Percentiles rank a stretch among this genome's conserved stretches.
Evolutionary conservation across 352 stramenopile genomes (phyloP).

Genomic region (Hyaloperonospora arabidopsidis): DNA sequence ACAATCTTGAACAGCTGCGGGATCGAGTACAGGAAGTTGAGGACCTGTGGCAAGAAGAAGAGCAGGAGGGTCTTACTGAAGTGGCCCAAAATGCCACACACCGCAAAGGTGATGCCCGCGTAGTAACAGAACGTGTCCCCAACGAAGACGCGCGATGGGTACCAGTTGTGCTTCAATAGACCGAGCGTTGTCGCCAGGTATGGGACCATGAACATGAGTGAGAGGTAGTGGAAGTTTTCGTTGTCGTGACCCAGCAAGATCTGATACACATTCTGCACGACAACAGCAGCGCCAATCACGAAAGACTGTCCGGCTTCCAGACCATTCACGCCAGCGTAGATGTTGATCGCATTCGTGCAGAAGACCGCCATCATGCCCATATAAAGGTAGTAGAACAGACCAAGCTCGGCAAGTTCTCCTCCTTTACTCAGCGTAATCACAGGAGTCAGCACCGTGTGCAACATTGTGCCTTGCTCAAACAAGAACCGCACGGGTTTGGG

Average conservation of each 20-base stretch:
- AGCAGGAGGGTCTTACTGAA: slow-evolving; percentile 98
- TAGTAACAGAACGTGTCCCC: slow-evolving; percentile 99
- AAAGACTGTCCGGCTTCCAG: slow-evolving; percentile 94
- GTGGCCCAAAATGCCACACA: slow-evolving; percentile 93
- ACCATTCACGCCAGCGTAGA: slow-evolving; percentile 98
- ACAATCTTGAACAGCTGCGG: slow-evolving; percentile 98
- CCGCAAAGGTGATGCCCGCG: slow-evolving; percentile 97
- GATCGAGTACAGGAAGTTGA: slow-evolving; percentile 98
- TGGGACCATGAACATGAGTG: slow-evolving; percentile 94
- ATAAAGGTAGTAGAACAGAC: slow-evolving; percentile 94
- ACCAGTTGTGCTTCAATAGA: slow-evolving; percentile 96
- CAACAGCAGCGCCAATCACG: slow-evolving; percentile 89
- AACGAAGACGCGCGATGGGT: slow-evolving; percentile 95
- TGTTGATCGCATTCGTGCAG: slow-evolving; percentile 99
- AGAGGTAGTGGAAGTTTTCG: slow-evolving; percentile 91
- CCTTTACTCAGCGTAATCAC: slow-evolving; percentile 64
- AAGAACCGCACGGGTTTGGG: slow-evolving; percentile 81
- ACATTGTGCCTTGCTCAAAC: slow-evolving; percentile 49
- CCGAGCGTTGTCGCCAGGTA: slow-evolving; percentile 91
- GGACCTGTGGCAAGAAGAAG: slow-evolving; percentile 96
- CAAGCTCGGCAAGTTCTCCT: slow-evolving; percentile 89
- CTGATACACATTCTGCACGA: slow-evolving; percentile 94
- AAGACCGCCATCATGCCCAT: slow-evolving; percentile 99
- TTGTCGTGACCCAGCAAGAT: slow-evolving; percentile 81
- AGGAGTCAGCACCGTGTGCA: slow-evolving; percentile 54